Conservation (phyloP, 2,329 filamentous ascomycete genomes). For the Atkinsonella hypoxylon region DNA sequence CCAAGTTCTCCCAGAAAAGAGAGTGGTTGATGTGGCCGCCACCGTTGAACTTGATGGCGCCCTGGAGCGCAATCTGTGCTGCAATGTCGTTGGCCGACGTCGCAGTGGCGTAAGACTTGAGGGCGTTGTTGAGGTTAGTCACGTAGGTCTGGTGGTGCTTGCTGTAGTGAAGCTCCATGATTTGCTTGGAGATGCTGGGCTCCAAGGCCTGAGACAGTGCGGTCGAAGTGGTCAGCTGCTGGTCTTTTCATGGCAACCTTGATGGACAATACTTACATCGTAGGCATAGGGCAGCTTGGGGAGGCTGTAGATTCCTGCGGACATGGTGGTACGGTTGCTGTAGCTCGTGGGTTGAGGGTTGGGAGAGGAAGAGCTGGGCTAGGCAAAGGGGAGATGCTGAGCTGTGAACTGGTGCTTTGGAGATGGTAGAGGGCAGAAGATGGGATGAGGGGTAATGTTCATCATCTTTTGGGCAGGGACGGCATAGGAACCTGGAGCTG, state of each 20-base stretch:
- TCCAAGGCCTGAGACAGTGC: conserved; percentile 46
- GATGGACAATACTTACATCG: conserved; percentile 39
- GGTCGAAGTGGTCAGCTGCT: not conserved
- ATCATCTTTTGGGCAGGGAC: not conserved
- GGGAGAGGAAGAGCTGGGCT: not conserved
- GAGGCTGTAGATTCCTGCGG: conserved; percentile 40
- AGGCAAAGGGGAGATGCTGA: not conserved
- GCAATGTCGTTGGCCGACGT: conserved; percentile 45
- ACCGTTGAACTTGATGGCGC: conserved; percentile 73
- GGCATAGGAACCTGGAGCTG: not conserved
- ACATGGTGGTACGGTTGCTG: conserved; percentile 17
- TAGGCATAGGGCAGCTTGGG: conserved; percentile 58
- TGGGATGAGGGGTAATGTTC: not conserved
- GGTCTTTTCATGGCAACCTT: not conserved
- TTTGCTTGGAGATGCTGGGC: conserved; percentile 62
- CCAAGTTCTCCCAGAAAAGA: conserved; percentile 81
- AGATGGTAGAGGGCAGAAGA: conserved; percentile 1
- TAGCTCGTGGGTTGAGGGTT: not conserved
- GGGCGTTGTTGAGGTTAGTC: conserved; percentile 58
- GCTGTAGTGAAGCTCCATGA: conserved; percentile 71
- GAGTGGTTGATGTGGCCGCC: conserved; percentile 90
- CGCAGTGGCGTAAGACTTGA: conserved; percentile 47
- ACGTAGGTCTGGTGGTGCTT: conserved; percentile 75
- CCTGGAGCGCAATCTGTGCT: conserved; percentile 54
- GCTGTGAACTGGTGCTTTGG: not conserved